These are phyloP conservation scores for Handroanthus guayacan DNA, from an alignment of 257 asterid genomes.

Conservation along the genomic window DNA sequence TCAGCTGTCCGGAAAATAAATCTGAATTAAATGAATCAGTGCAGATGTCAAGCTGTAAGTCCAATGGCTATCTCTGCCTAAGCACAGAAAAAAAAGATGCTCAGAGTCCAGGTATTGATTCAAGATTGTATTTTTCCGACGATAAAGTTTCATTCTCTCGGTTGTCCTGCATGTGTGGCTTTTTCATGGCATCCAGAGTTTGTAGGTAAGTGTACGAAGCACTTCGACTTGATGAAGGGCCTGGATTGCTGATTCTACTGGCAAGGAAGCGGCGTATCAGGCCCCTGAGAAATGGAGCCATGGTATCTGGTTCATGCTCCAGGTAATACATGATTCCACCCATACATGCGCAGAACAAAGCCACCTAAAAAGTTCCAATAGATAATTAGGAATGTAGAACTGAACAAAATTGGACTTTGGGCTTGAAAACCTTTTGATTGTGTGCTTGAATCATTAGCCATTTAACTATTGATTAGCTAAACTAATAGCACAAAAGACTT, in stretches of 20 bases:
- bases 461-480: conserved; percentile 4
- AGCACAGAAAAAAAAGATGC: conserved; percentile 44
- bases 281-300: conserved; percentile 96
- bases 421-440: not conserved
- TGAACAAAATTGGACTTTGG: conserved; percentile 7
- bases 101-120: conserved; percentile 97
- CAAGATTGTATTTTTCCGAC: conserved; percentile 83
- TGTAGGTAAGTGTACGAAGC: conserved; percentile 84
- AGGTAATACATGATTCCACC: conserved; percentile 98
- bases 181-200: conserved; percentile 77
- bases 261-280: conserved; percentile 96
- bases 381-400: conserved; percentile 3
- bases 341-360: conserved; percentile 92
- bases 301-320: conserved; percentile 96
- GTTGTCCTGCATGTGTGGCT: conserved; percentile 61
- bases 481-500: not conserved
- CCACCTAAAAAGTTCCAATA: conserved; percentile 64
- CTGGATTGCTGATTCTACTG: conserved; percentile 91
- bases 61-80: conserved; percentile 33
- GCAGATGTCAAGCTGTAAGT: conserved; percentile 28
- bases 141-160: conserved; percentile 60
- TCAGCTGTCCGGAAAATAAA: conserved; percentile 33
- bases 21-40: conserved; percentile 37
- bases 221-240: conserved; percentile 64
- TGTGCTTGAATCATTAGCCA: conserved; percentile 15